phyloP scores from a whole-genome alignment of 2,329 filamentous ascomycete species.

The Thielaviopsis euricoi region DNA sequence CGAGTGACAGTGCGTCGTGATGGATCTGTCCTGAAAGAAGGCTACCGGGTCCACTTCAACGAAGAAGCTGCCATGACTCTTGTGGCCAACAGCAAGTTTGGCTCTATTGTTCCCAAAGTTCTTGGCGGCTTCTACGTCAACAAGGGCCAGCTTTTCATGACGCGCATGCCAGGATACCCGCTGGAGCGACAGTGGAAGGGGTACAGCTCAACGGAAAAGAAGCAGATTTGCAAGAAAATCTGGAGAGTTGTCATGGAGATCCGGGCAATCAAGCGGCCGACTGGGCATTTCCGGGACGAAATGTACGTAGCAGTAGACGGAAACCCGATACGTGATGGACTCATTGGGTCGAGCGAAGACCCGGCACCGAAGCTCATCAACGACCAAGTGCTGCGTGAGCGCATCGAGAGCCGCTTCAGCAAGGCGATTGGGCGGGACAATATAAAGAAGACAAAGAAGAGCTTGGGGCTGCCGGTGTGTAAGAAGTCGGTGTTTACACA shows the following conservation, averaged over 20 bases:
- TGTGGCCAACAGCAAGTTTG: neutral
- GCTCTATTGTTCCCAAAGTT: neutral
- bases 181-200: neutral
- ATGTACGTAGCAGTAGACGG: conserved; percentile 3
- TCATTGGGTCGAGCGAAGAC: neutral
- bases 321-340: neutral
- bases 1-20: neutral
- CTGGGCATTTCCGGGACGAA: neutral
- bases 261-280: neutral
- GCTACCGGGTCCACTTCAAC: neutral
- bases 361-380: neutral
- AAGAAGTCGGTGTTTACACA: conserved; percentile 20
- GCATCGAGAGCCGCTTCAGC: conserved; percentile 11
- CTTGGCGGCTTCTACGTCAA: neutral
- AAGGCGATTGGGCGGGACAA: conserved; percentile 6
- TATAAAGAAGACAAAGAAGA: neutral
- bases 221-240: neutral
- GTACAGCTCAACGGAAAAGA: neutral
- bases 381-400: neutral
- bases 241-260: neutral
- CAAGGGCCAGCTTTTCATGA: conserved; percentile 4
- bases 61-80: conserved; percentile 3
- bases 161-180: neutral
- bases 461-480: conserved; percentile 11
- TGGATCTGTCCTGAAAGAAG: conserved; percentile 1